These are phyloP conservation scores for Xylaria sp. DNA, from an alignment of 2,329 filamentous ascomycete species.

Conservation along the genomic window DNA sequence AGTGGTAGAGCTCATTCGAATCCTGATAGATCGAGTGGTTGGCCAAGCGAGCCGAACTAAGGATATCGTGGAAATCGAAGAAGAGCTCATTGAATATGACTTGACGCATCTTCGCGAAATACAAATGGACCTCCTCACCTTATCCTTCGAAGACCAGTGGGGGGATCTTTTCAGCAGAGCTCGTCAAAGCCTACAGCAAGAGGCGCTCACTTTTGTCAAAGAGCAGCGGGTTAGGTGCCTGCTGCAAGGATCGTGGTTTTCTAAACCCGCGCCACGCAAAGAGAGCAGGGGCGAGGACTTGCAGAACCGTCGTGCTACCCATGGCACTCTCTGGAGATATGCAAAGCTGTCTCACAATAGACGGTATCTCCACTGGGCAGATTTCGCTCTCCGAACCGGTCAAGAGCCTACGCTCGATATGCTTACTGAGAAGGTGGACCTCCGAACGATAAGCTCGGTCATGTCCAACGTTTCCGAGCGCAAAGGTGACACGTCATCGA, in stretches of 20 bases:
- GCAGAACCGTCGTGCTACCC: slow-evolving; percentile 55
- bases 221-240: slow-evolving; percentile 94
- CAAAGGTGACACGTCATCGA: slow-evolving; percentile 55
- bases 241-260: slow-evolving; percentile 90
- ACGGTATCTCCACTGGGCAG: slow-evolving; percentile 87
- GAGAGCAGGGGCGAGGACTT: slow-evolving; percentile 56
- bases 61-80: slow-evolving; percentile 87
- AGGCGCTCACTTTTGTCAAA: slow-evolving; percentile 95
- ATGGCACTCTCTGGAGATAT: slow-evolving; percentile 78
- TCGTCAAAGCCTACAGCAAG: slow-evolving; percentile 89
- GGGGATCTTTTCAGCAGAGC: slow-evolving; percentile 88
- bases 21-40: slow-evolving; percentile 89
- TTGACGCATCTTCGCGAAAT: slow-evolving; percentile 80
- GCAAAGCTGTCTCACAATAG: slow-evolving; percentile 91
- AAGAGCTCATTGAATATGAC: slow-evolving; percentile 87
- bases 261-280: slow-evolving; percentile 61
- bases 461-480: slow-evolving; percentile 86
- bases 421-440: slow-evolving; percentile 84
- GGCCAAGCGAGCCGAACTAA: slow-evolving; percentile 84
- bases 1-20: slow-evolving; percentile 88
- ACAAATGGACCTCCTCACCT: slow-evolving; percentile 92
- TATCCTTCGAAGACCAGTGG: slow-evolving; percentile 95
- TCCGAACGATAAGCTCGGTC: slow-evolving; percentile 88
- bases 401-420: slow-evolving; percentile 77
- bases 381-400: slow-evolving; percentile 75